These are phyloP conservation scores for Fusarium verticillioides DNA, from an alignment of 2,329 filamentous ascomycete species.

Conservation along the genomic window DNA sequence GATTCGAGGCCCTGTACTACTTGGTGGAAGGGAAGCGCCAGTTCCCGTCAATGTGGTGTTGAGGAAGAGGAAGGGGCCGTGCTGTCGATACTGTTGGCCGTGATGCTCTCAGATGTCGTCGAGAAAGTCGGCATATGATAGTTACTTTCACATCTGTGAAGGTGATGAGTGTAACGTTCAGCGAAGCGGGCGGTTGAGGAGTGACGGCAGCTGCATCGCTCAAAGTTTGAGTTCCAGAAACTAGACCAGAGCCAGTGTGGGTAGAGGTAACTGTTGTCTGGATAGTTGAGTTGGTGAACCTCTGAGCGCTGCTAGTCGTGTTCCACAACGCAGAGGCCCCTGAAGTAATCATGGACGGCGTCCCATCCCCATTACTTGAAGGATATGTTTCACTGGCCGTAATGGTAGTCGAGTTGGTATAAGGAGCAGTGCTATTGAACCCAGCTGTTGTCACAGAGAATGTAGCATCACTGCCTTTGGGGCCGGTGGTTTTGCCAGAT, in stretches of 20 bases:
- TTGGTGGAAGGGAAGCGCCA: slow-evolving; percentile 8
- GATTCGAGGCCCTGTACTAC: slow-evolving; percentile 2
- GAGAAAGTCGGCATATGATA: slow-evolving; percentile 15
- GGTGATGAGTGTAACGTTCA: slow-evolving; percentile 15
- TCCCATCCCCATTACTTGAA: not conserved
- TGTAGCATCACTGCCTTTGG: not conserved
- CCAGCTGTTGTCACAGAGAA: slow-evolving; percentile 7
- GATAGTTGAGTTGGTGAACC: slow-evolving; percentile 14
- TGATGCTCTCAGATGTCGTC: slow-evolving; percentile 3
- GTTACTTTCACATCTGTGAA: slow-evolving; percentile 1
- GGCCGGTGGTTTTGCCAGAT: not conserved
- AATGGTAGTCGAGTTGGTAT: slow-evolving; percentile 29
- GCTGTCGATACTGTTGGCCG: not conserved
- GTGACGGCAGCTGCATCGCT: slow-evolving; percentile 2
- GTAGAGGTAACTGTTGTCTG: not conserved
- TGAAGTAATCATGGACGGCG: slow-evolving; percentile 2
- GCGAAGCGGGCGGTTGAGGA: slow-evolving; percentile 7
- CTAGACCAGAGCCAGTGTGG: slow-evolving; percentile 4
- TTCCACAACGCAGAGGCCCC: slow-evolving; percentile 5
- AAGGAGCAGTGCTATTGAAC: slow-evolving; percentile 22
- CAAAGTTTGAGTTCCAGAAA: not conserved
- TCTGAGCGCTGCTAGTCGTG: slow-evolving; percentile 6
- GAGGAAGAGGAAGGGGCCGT: too few species aligned
- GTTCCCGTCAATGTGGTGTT: slow-evolving; percentile 22
- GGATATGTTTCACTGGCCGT: not conserved